Base-by-base conservation (phyloP, 2,329 filamentous ascomycete genomes). In the Cryphonectria naterciae region DNA sequence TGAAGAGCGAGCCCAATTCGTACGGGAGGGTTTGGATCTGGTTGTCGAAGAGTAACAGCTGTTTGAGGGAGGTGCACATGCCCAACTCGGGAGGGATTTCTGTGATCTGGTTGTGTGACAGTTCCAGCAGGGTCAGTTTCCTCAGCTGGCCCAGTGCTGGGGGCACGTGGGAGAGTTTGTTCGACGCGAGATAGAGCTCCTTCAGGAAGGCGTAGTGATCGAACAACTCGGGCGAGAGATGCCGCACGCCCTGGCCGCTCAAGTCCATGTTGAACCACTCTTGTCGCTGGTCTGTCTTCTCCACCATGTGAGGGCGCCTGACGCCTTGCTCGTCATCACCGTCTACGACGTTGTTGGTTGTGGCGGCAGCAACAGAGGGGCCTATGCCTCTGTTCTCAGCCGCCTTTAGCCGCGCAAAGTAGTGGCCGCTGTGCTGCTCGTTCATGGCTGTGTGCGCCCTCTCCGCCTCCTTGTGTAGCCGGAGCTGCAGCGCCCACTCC, bases 241-340 rank as follows among this genome's bases (percentile, higher is more conserved):
- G 93, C 75, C 94, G 92, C 65, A 99, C 85, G 28, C 95, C 95
- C 83, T 98, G 96, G n/a, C 96, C 96, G 76, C 95, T 96, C 79
- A 98, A 91, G 81, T 99, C 96, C 76, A 99, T 86, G 74, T 95
- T 94, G 80, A 93, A 89, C 96, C 96, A 98, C 77, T 95, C 92
- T 80, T 97, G 92, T 74, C 91, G 85, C 76, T 90, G 89, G 74
- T 88, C 85, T 71, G 88, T 85, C 77, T 88, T 88, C 72, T 92
- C 88, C 69, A 92, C 85, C 76, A 91, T 91, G 76, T 91, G 87
- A 43, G 89, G 89, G 70, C 88, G 82, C 76, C 88, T 85, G 75
- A 87, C 84, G 75, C 90, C 88, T 64, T 86, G 86, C 22, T 82
- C 76, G 71, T 89, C 87, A 69, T 85, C 84, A 63, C 90, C 88